Base-by-base conservation (phyloP, 371 early-diverging fungal genomes). In the Nematocida homosporus region DNA sequence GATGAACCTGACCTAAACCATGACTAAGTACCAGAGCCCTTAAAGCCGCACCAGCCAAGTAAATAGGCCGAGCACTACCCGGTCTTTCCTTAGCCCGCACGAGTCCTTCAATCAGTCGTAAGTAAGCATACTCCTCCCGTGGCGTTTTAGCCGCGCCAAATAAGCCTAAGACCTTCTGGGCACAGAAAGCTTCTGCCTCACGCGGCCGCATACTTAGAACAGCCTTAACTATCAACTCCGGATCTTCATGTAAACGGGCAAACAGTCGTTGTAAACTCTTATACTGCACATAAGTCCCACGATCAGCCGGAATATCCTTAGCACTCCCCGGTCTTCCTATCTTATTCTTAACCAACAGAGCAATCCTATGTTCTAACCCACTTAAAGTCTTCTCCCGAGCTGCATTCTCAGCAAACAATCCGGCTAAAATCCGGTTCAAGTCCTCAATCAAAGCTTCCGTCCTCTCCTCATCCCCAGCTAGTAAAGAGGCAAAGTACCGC, bases 221-320 rank as follows among this genome's bases (percentile, higher is more conserved):
- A 55, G 95, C 81, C 20, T 87, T 86, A 18, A 92, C 88, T 53
- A 97, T 83, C 77, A 96, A 92, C 32, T 84, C 79, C 3, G 97
- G 96, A 78, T 96, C 90, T 1, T 93, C 95, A 82, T 96, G 97
- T 32, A 99, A 86, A 35, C 91, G 66, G 78, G 97, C 94, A 56
- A 97, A 90, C 35, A 99, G 91, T 77, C 92, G 90, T 80, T 96
- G 94, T 63, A 90, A 85, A 23, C 85, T 84, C 48, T 87, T 88
- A 32, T 89, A 85, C 50, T 79, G 42, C 2, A 86, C 85, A 83
- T 67, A 75, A 20, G 81, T 65, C 20, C 53, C 68, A 82, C 83
- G 77, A 81, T 66, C 42, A 30, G 81, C 63, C 52, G 55, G 29
- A 29, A 25, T 69, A 35, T 37, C 77, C 8, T 55, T 44, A 83